These are phyloP conservation scores for Verticillium dahliae DNA, from an alignment of 2,329 filamentous ascomycete genomes.

Conservation along the genomic window DNA sequence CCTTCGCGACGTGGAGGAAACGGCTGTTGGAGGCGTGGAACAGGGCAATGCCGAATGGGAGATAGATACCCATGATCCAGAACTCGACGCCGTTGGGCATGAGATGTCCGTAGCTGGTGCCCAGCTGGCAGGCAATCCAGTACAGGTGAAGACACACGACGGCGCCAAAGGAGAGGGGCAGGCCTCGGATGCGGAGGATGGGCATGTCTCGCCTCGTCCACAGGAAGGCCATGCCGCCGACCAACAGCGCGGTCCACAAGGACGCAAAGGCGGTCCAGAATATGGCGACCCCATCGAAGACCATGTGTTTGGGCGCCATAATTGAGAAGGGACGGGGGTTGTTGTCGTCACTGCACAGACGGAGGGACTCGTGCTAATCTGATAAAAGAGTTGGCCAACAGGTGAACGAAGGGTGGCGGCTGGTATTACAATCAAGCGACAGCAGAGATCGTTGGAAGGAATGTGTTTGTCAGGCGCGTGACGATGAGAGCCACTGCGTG, in stretches of 20 bases:
- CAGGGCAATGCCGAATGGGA: conserved; percentile 58
- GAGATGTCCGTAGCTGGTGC: conserved; percentile 30
- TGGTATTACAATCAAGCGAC: neutral
- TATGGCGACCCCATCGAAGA: conserved; percentile 29
- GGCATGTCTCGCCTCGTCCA: conserved; percentile 30
- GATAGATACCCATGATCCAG: conserved; percentile 61
- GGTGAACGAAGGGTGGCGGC: neutral
- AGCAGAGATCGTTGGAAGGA: neutral
- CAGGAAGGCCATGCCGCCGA: conserved; percentile 32
- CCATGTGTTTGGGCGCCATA: neutral
- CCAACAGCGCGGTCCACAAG: conserved; percentile 31
- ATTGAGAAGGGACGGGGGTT: neutral
- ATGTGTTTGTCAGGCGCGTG: neutral
- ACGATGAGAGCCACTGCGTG: neutral
- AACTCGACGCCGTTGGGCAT: conserved; percentile 49
- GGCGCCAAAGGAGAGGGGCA: conserved; percentile 18
- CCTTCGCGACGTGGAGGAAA: conserved; percentile 50
- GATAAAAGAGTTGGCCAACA: neutral
- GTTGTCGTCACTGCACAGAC: neutral
- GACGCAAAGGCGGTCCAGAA: conserved; percentile 31
- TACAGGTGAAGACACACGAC: conserved; percentile 34
- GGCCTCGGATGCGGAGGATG: conserved; percentile 28
- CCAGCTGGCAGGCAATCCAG: conserved; percentile 32
- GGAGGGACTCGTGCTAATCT: neutral
- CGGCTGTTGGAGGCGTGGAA: conserved; percentile 60